A percentile compares a stretch with the other conserved stretches of the same genome.
Conservation (phyloP, 768 basidiomycete genomes). For the Trametes punicea region DNA sequence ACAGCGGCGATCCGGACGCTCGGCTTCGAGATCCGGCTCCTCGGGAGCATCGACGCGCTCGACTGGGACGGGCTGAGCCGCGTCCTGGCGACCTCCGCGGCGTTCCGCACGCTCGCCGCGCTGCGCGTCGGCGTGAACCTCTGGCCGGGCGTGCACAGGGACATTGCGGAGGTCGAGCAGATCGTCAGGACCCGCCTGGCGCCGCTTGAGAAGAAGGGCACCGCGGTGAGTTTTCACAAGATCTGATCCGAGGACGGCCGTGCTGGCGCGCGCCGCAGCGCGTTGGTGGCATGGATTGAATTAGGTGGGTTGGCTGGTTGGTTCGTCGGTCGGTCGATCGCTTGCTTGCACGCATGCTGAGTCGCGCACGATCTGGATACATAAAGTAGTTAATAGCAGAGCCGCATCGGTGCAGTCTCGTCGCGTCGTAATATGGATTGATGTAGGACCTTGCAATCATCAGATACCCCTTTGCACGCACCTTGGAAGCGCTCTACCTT, state of each 20-base stretch:
- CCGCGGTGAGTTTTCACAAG: slow-evolving; percentile 11
- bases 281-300: no score
- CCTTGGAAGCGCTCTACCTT: no score
- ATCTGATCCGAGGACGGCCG: no score
- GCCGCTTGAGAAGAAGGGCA: slow-evolving; percentile 17
- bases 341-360: no score
- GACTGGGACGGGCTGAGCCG: slow-evolving; percentile 23
- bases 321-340: background rate
- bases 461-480: no score
- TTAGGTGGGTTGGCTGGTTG: no score
- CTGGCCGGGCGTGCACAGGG: slow-evolving; percentile 22
- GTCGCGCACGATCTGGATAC: no score
- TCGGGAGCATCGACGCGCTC: slow-evolving; percentile 23
- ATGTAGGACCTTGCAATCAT: no score
- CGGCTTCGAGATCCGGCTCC: slow-evolving; percentile 23
- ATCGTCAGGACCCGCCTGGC: slow-evolving; percentile 17
- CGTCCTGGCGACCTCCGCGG: slow-evolving; percentile 4
- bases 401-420: no score
- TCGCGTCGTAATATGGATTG: no score
- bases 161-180: slow-evolving; percentile 11
- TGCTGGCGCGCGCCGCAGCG: no score
- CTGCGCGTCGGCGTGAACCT: slow-evolving; percentile 19
- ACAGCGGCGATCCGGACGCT: slow-evolving; percentile 14
- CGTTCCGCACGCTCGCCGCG: slow-evolving; percentile 7
- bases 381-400: no score